Conservation (phyloP, 2,329 filamentous ascomycete species). For the Aureobasidium leucospermi region DNA sequence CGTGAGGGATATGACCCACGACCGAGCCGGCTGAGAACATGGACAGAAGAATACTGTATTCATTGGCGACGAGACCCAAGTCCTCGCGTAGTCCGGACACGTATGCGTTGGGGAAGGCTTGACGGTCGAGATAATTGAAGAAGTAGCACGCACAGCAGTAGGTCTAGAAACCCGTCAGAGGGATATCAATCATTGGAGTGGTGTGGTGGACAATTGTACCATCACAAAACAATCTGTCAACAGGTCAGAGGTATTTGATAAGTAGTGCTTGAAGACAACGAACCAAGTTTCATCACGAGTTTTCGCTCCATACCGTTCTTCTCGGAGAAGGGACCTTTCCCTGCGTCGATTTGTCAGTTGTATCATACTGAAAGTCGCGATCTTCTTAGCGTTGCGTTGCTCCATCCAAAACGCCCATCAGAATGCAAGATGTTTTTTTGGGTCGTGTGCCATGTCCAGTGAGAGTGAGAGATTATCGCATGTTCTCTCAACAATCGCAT, state of each 20-base stretch:
- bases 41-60: conserved; percentile 37
- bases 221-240: not conserved
- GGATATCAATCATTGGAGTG: not conserved
- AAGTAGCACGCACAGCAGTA: conserved; percentile 14
- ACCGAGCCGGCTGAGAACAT: conserved; percentile 32
- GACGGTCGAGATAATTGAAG: conserved; percentile 38
- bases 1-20: conserved; percentile 56
- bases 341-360: not conserved
- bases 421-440: too few species aligned
- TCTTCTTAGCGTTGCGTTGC: too few species aligned
- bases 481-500: too few species aligned
- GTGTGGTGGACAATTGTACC: not conserved
- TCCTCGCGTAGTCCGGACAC: conserved; percentile 49
- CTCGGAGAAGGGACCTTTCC: not conserved
- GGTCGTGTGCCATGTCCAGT: too few species aligned
- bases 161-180: not conserved
- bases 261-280: not conserved
- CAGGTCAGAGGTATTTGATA: not conserved
- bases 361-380: too few species aligned
- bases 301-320: not conserved
- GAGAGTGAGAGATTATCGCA: too few species aligned
- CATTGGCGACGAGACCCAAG: conserved; percentile 40
- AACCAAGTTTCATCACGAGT: not conserved
- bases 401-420: too few species aligned
- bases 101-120: conserved; percentile 48